Evolutionary conservation across 2,329 filamentous ascomycete species (phyloP).

Genomic region (Colletotrichum sp.): DNA sequence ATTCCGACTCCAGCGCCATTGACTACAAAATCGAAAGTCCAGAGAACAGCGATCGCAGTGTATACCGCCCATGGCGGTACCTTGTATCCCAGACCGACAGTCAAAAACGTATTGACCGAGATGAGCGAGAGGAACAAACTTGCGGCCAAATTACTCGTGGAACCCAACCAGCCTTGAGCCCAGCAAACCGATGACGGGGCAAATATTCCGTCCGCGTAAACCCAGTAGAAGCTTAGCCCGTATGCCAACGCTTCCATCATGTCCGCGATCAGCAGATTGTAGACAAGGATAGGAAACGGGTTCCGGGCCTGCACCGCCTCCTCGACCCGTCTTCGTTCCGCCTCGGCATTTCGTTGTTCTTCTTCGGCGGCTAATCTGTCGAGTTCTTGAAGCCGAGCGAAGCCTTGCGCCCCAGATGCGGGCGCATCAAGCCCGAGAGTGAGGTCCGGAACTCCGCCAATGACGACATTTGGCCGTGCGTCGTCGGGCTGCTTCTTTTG

Average conservation of each 20-base stretch:
- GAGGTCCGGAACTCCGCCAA: neutral
- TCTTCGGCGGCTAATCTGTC: neutral
- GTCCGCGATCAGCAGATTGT: constrained; percentile 64
- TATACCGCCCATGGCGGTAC: constrained; percentile 50
- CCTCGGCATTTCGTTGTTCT: neutral
- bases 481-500: neutral
- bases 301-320: constrained; percentile 33
- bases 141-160: constrained; percentile 60
- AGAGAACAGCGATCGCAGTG: constrained; percentile 43
- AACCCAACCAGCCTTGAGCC: constrained; percentile 62
- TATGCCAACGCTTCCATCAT: constrained; percentile 63
- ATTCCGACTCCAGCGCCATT: neutral
- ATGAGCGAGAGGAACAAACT: constrained; percentile 65
- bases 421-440: neutral
- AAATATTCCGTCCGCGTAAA: constrained; percentile 50
- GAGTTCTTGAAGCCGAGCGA: neutral
- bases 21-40: constrained; percentile 45
- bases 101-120: constrained; percentile 61
- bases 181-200: constrained; percentile 53
- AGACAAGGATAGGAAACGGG: constrained; percentile 64
- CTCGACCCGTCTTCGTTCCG: neutral
- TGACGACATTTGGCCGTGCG: neutral
- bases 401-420: neutral
- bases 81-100: constrained; percentile 54
- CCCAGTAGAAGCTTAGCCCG: constrained; percentile 58